Base-by-base conservation (phyloP, 306 rosid species). In the Sphenostylis stenocarpa region DNA sequence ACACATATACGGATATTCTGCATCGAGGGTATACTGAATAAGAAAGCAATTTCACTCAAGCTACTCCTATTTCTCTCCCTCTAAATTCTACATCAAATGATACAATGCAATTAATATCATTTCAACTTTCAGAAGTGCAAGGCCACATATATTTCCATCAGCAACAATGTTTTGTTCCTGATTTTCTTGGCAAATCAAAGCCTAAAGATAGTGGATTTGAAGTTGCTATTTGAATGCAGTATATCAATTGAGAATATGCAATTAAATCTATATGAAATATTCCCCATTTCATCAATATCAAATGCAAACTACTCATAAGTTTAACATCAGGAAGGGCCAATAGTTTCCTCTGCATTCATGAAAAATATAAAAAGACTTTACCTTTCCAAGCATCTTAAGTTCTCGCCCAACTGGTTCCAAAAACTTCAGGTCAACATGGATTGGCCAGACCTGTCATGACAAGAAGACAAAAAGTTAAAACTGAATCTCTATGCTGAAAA, bases 331-430 rank as follows among this genome's bases (percentile, higher is more conserved):
- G 34, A 81, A 43, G 67, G 28, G 38, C 19, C 47, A 70, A 10
- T 39, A n/a, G 44, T 60, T n/a, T 4, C 10, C 69, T 43, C 36
- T 11, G 72, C 57, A 82, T 15, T 72, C 45, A 23, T 52, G 31
- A 57, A 21, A 75, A 10, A 33, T 60, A 38, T 7, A 26, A 73
- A 76, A 38, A 20, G 24, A 29, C 63, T 55, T 80, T 57, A 95
- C 98, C 97, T 92, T 95, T 66, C 97, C 98, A 61, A 95, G 87
- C 43, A 75, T 10, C 87, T 90, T 92, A 69, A 95, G 96, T 82
- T 95, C 98, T 74, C 91, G 82, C 36, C 93, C 95, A 77, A 95
- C 93, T 0, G 98, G 98, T 88, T 95, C 96, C 85, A 95, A 43
- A 77, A 95, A 80, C 58, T 90, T 88, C 75, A 95, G 78, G 85